These are phyloP conservation scores for Cryomyces minteri DNA, from an alignment of 495 filamentous ascomycete species.

Conservation along the genomic window DNA sequence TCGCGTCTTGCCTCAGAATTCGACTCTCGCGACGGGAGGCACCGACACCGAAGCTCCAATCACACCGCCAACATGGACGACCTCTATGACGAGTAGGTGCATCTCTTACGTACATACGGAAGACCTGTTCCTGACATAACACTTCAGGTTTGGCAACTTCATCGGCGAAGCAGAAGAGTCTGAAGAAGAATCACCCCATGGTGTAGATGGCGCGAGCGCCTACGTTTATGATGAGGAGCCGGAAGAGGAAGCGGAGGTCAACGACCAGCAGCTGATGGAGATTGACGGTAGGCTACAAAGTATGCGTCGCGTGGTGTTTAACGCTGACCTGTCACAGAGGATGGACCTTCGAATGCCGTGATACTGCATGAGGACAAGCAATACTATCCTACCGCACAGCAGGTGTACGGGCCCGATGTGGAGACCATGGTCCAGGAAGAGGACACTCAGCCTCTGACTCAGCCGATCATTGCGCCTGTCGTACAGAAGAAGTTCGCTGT, in stretches of 20 bases:
- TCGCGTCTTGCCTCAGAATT: too few relatives aligned
- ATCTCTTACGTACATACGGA: too few relatives aligned
- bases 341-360: constrained; percentile 86
- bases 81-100: constrained; percentile 19
- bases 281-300: constrained; percentile 46
- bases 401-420: constrained; percentile 85
- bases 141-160: constrained; percentile 59
- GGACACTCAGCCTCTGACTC: constrained; percentile 78
- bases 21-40: too few relatives aligned
- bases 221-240: constrained; percentile 66
- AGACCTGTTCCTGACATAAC: too few relatives aligned
- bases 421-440: constrained; percentile 95
- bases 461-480: constrained; percentile 87
- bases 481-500: constrained; percentile 90
- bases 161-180: constrained; percentile 84
- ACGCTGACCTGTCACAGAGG: too few relatives aligned
- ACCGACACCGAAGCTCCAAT: not conserved
- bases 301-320: too few relatives aligned
- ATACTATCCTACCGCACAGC: constrained; percentile 92
- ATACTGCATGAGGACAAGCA: constrained; percentile 97
- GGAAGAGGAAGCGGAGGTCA: constrained; percentile 39
- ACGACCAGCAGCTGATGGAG: constrained; percentile 83
- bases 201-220: constrained; percentile 46
- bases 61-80: constrained; percentile 18
- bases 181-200: constrained; percentile 65